Conservation (phyloP, 177 flowering plant species). For the Vitis hybrid region DNA sequence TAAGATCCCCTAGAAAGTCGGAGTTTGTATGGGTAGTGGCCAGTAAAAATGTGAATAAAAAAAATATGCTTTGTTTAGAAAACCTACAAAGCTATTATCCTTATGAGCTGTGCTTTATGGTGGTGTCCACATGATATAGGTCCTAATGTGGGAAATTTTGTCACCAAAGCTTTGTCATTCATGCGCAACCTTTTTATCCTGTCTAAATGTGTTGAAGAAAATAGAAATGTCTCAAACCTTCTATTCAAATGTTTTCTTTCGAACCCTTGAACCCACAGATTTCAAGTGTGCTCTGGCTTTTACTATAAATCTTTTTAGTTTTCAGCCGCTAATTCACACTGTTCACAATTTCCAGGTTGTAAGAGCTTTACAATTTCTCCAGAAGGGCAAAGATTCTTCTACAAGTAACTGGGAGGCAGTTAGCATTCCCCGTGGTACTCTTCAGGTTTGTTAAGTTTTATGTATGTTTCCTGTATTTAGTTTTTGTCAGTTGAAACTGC, state of each 20-base stretch:
- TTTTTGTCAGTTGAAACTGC: too few relatives aligned
- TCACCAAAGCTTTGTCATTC: neutral
- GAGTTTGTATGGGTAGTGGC: too few relatives aligned
- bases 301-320: too few relatives aligned
- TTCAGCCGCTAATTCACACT: too few relatives aligned
- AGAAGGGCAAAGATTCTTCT: constrained; percentile 51
- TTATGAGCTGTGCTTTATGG: too few relatives aligned
- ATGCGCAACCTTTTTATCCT: neutral
- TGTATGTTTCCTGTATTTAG: too few relatives aligned
- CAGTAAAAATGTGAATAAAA: too few relatives aligned
- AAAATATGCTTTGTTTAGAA: too few relatives aligned
- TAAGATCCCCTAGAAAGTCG: too few relatives aligned
- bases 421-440: constrained; percentile 92
- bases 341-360: constrained; percentile 61
- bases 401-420: constrained; percentile 62
- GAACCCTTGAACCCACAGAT: neutral
- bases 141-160: neutral
- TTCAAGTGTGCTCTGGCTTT: neutral
- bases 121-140: neutral
- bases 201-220: neutral
- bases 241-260: neutral
- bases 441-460: constrained; percentile 76
- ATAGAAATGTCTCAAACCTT: neutral
- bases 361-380: constrained; percentile 72
- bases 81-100: too few relatives aligned